Evolutionary conservation across 305 asterid genomes (phyloP), one percentile per base, ranked within the genome.

Genomic region (Nicotiana rustica): DNA sequence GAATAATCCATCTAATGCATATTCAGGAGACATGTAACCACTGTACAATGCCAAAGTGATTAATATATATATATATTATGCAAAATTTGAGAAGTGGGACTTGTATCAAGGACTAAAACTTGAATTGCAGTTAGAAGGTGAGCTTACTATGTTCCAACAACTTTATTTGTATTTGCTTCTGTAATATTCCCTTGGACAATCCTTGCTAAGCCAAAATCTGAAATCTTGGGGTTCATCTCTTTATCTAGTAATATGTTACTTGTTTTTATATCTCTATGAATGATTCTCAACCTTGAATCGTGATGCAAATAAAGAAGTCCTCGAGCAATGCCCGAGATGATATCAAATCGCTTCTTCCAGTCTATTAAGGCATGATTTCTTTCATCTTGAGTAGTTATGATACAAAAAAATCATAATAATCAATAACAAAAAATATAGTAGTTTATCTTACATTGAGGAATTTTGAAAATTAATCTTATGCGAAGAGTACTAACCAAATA

Each of bases 131-230:
- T 6, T 35, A 35, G 41, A 35, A 4, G 6, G 0, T 35, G 41
- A 35, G 41, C 77, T 69, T 69, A 69, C 77, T 69, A 69, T 14
- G 77, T 69, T 33, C 77, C 77, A 36, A 38, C 55, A 69, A 69
- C 44, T 41, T 38, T 69, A 4, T 31, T 15, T 5, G 77, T 69
- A 38, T 35, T 69, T 36, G 77, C 47, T 36, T 69, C 56, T 3
- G 18, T 25, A 25, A 13, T 41, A 5, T 69, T 69, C 36, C 77
- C 77, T 3, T 14, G 47, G 10, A 69, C 47, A 36, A 69, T 69
- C 36, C 77, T 69, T 31, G 77, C 77, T n/a, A 69, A 69, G 13
- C 77, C 77, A 69, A 69, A 69, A 18, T 69, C 77, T 36, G 77
- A 69, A 69, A 69, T 69, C 55, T 69, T 65, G 5, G 70, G 70